Base-by-base conservation (phyloP, 2,329 filamentous ascomycete species). In the Calycina herbarum region DNA sequence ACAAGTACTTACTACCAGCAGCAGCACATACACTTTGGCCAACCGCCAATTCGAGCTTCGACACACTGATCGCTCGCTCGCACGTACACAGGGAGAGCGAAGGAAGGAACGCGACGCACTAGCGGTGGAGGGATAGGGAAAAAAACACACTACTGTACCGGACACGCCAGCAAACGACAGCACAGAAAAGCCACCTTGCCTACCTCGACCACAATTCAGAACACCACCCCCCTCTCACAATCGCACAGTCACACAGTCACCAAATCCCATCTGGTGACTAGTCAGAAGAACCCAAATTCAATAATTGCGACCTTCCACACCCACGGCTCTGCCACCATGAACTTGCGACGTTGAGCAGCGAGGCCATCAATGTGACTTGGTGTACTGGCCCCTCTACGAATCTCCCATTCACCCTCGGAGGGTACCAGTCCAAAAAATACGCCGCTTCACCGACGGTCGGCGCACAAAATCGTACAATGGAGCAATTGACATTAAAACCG, bases 401-500 rank as follows among this genome's bases (percentile, higher is more conserved):
- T 56, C 33, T 42, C 54, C 33, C n/a, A 13, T 64, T 27, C 57
- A 45, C 35, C 58, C 45, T 27, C 20, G 15, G 10, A 57, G 20
- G 27, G 33, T 48, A 58, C 13, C 42, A 63, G 54, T 42, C 59
- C 40, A 31, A 11, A 20, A 56, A 51, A 38, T 45, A 45, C 42
- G 42, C 45, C 20, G 45, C 20, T 24, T 11, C 20, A n/a, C 17
- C 42, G 31, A 8, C 24, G 20, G 29, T 31, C 51, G 54, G 54
- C 27, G 29, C 27, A 57, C 27, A 51, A 10, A 51, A 51, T 51
- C n/a, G 45, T 17, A 57, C 54, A 57, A 76, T 76, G 74, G 70
- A 76, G 27, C 71, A 73, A 62, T 72, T 76, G 63, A 73, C 71
- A 48, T 70, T 76, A 59, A 75, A 70, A 57, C 73, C 72, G 66